Evolutionary conservation across 495 filamentous ascomycete genomes (phyloP).

Genomic region (Aspergillus taichungensis): DNA sequence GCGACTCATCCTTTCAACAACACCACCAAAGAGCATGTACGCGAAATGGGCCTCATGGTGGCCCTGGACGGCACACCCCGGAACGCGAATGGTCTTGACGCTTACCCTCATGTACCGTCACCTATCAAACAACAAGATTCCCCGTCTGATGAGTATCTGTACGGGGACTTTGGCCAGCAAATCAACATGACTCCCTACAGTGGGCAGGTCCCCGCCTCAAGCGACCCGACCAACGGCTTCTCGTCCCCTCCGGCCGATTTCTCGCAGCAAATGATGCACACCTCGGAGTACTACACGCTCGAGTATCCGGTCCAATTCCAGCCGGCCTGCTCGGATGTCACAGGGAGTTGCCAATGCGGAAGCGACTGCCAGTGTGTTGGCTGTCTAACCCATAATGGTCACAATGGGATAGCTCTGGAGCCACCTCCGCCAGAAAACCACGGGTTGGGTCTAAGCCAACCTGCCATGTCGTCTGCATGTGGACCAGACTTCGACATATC

Average conservation of each 20-base stretch:
- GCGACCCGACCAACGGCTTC: constrained; percentile 17
- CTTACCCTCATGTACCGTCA: constrained; percentile 6
- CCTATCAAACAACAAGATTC: neutral
- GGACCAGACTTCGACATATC: neutral
- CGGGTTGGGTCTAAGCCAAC: neutral
- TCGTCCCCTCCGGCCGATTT: constrained; percentile 20
- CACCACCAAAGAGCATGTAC: constrained; percentile 57
- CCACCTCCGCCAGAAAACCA: neutral
- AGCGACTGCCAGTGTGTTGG: constrained; percentile 43
- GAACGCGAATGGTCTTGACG: constrained; percentile 7
- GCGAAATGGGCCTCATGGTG: constrained; percentile 39
- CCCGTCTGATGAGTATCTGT: constrained; percentile 3
- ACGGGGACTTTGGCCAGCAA: constrained; percentile 2
- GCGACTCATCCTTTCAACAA: constrained; percentile 63
- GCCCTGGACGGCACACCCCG: constrained; percentile 19
- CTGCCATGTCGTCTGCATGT: neutral
- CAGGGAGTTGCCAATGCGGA: constrained; percentile 42
- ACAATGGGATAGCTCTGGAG: constrained; percentile 27
- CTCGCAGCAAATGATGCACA: constrained; percentile 30
- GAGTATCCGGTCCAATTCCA: constrained; percentile 37
- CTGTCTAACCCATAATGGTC: constrained; percentile 42
- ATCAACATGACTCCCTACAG: constrained; percentile 16
- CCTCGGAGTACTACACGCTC: constrained; percentile 37
- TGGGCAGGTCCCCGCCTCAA: constrained; percentile 6
- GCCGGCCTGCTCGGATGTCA: constrained; percentile 32